phyloP scores from a whole-genome alignment of 208 protist species.

The Acanthamoeba royreba region DNA sequence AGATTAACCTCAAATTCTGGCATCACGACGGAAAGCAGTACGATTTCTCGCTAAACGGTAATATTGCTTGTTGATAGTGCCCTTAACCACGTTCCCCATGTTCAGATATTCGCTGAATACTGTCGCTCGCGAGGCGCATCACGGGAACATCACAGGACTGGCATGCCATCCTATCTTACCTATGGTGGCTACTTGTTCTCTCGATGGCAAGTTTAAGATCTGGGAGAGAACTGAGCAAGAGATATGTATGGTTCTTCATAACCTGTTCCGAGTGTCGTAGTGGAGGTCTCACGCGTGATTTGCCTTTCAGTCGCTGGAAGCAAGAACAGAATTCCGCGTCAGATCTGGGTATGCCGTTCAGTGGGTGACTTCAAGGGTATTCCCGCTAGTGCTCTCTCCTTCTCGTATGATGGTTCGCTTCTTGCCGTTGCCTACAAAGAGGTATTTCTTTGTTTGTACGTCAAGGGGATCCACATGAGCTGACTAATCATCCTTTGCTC shows the following conservation, averaged over 20 bases:
- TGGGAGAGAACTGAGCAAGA: not conserved
- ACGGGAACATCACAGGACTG: not conserved
- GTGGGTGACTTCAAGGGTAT: constrained; percentile 45
- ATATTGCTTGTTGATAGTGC: too few relatives aligned
- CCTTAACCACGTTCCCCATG: not conserved
- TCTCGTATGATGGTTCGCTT: constrained; percentile 50
- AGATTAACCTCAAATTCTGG: not conserved
- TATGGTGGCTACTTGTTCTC: not conserved
- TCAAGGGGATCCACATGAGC: not conserved
- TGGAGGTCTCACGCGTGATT: not conserved
- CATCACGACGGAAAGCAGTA: not conserved
- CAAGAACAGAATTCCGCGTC: not conserved
- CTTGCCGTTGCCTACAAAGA: constrained; percentile 43
- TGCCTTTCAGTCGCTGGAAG: not conserved
- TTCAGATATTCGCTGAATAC: not conserved
- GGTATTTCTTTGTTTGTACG: not conserved
- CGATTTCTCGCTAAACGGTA: not conserved
- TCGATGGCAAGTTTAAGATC: constrained; percentile 56
- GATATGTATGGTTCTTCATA: not conserved
- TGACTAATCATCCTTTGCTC: not conserved
- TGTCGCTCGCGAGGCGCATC: constrained; percentile 16
- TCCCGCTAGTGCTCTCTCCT: not conserved
- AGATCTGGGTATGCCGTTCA: constrained; percentile 45
- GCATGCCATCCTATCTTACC: constrained; percentile 35
- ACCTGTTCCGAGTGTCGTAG: not conserved